Evolutionary conservation across 768 basidiomycete genomes (phyloP).

Genomic region (Sarcomyxa edulis): DNA sequence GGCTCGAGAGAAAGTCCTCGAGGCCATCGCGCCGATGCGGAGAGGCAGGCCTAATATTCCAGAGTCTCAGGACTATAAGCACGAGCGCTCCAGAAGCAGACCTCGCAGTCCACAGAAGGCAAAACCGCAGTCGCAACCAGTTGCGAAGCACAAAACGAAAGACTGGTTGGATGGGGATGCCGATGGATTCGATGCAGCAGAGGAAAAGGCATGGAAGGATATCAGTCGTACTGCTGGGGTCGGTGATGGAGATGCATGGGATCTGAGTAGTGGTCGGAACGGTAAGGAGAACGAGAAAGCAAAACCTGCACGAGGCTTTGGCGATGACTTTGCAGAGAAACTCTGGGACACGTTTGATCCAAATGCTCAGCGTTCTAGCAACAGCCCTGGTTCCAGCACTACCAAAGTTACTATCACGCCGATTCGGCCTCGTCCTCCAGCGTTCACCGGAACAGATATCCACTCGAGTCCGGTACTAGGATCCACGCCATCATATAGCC

Average conservation of each 20-base stretch:
- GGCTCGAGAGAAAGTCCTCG: constrained; percentile 72
- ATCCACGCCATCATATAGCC: too few relatives aligned
- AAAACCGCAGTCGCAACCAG: constrained; percentile 9
- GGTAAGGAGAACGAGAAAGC: constrained; percentile 13
- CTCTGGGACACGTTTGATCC: constrained; percentile 47
- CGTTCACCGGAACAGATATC: constrained; percentile 21
- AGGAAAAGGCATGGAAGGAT: constrained; percentile 45
- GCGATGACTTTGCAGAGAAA: constrained; percentile 55
- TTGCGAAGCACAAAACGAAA: constrained; percentile 11
- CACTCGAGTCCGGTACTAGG: constrained; percentile 5
- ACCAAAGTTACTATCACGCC: constrained; percentile 10
- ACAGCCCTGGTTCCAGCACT: constrained; percentile 11
- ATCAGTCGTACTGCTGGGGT: constrained; percentile 16
- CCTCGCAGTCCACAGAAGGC: constrained; percentile 28
- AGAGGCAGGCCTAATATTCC: constrained; percentile 66
- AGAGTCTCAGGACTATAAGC: constrained; percentile 23
- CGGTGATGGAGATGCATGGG: constrained; percentile 32
- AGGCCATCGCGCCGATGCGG: constrained; percentile 77
- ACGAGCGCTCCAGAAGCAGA: constrained; percentile 22
- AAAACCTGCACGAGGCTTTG: constrained; percentile 43
- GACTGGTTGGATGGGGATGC: constrained; percentile 34
- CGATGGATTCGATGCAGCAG: constrained; percentile 28
- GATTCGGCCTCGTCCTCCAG: constrained; percentile 18
- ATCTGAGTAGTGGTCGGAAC: constrained; percentile 18
- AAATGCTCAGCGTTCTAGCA: constrained; percentile 14